These are phyloP conservation scores for Flaveria trinervia DNA, from an alignment of 129 eudicot species.

Conservation along the genomic window DNA sequence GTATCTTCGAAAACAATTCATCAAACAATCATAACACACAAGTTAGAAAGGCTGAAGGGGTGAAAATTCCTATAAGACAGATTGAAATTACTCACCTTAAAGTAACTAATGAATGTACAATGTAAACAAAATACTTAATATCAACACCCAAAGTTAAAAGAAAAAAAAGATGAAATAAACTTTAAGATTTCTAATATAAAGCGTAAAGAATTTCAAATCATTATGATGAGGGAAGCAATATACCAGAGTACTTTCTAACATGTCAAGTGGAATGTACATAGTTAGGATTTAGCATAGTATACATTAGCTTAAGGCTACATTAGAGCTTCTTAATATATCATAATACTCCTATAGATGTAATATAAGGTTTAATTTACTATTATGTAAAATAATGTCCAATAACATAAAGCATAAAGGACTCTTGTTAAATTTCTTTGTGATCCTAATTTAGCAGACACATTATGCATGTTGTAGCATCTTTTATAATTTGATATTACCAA, in stretches of 20 bases:
- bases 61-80: no score
- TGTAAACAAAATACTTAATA: no score
- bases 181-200: neutral
- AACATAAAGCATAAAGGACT: conserved; percentile 7
- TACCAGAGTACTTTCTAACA: neutral
- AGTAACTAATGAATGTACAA: no score
- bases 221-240: conserved; percentile 4
- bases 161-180: conserved; percentile 3
- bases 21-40: neutral
- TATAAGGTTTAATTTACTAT: no score
- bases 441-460: neutral
- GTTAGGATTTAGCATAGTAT: conserved; percentile 17
- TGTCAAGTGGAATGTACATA: conserved; percentile 20
- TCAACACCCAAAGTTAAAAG: neutral
- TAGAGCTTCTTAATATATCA: no score
- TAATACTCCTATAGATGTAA: no score
- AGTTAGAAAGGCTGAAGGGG: no score
- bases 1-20: neutral
- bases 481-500: conserved; percentile 18
- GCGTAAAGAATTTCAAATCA: neutral
- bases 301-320: neutral
- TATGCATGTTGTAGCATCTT: conserved; percentile 26
- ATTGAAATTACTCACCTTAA: neutral
- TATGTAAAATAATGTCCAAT: neutral
- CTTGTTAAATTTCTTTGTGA: neutral